Conservation (phyloP, 1,284 basidiomycete genomes). For the Boletus hoseneyae region DNA sequence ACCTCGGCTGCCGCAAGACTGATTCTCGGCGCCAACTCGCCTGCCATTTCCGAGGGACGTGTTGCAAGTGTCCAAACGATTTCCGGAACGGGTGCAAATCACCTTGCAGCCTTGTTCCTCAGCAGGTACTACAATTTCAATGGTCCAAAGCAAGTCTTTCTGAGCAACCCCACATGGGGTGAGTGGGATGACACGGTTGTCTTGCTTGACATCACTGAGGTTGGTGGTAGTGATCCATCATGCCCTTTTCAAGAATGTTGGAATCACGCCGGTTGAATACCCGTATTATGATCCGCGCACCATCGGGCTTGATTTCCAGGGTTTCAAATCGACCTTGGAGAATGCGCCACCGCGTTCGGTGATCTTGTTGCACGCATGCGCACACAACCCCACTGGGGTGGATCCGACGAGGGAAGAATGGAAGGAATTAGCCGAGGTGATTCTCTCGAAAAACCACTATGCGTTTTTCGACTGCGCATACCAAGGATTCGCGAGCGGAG, state of each 20-base stretch:
- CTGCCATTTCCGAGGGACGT: conserved; percentile 69
- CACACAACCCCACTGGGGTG: conserved; percentile 95
- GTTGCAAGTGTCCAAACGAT: conserved; percentile 85
- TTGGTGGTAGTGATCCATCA: conserved; percentile 76
- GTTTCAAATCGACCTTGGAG: conserved; percentile 65
- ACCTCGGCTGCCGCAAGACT: conserved; percentile 77
- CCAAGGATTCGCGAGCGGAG: conserved; percentile 89
- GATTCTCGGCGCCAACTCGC: conserved; percentile 74
- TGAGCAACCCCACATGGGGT: conserved; percentile 90
- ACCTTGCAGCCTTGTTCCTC: conserved; percentile 88
- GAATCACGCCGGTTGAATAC: conserved; percentile 78
- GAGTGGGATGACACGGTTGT: conserved; percentile 8
- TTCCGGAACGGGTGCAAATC: conserved; percentile 94
- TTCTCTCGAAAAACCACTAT: conserved; percentile 77
- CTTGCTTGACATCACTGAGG: conserved; percentile 4
- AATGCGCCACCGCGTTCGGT: conserved; percentile 74
- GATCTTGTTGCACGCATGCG: conserved; percentile 90
- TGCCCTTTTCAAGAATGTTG: conserved; percentile 83
- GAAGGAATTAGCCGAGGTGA: conserved; percentile 74
- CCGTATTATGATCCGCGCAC: conserved; percentile 91
- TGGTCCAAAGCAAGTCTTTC: conserved; percentile 65
- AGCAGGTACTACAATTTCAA: conserved; percentile 79
- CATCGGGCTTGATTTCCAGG: conserved; percentile 82
- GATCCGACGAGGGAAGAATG: conserved; percentile 92
- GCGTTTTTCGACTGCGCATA: conserved; percentile 96